A percentile compares a stretch with the other conserved stretches of the same genome.
These are phyloP conservation scores for Cladosporium colombiae DNA, from an alignment of 2,329 filamentous ascomycete genomes.

Conservation along the genomic window DNA sequence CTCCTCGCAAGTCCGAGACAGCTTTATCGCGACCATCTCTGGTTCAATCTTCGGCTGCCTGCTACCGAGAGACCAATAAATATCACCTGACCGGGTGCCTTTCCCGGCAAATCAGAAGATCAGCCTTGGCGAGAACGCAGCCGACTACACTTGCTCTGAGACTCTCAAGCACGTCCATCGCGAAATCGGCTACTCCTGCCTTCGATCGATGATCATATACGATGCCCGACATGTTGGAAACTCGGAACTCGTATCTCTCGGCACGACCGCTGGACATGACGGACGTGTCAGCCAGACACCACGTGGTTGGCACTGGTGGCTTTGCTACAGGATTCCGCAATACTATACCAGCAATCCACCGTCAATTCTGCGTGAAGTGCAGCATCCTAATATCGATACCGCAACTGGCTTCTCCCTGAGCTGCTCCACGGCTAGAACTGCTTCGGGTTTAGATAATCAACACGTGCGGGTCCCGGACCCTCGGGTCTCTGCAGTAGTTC, in stretches of 20 bases:
- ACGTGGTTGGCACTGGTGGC: not conserved
- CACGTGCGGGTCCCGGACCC: slow-evolving; percentile 4
- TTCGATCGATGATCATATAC: not conserved
- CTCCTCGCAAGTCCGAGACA: not conserved
- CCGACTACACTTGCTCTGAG: not conserved
- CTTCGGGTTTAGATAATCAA: not conserved
- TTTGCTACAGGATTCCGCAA: not conserved
- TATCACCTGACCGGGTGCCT: not conserved
- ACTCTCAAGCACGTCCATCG: not conserved
- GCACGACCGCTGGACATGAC: not conserved
- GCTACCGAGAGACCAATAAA: not conserved
- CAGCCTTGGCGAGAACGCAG: not conserved
- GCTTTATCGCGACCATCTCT: not conserved
- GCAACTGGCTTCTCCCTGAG: not conserved
- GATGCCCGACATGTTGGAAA: not conserved
- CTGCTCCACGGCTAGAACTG: not conserved
- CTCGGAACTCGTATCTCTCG: too few species aligned
- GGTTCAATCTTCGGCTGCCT: not conserved
- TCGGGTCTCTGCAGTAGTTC: not conserved
- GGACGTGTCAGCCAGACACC: not conserved
- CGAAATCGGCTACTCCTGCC: not conserved
- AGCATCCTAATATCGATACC: not conserved
- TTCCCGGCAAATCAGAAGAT: not conserved
- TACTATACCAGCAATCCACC: not conserved
- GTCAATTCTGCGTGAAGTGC: not conserved